Base-by-base conservation (phyloP, 1,139 yeast species). In the Candida dubliniensis region DNA sequence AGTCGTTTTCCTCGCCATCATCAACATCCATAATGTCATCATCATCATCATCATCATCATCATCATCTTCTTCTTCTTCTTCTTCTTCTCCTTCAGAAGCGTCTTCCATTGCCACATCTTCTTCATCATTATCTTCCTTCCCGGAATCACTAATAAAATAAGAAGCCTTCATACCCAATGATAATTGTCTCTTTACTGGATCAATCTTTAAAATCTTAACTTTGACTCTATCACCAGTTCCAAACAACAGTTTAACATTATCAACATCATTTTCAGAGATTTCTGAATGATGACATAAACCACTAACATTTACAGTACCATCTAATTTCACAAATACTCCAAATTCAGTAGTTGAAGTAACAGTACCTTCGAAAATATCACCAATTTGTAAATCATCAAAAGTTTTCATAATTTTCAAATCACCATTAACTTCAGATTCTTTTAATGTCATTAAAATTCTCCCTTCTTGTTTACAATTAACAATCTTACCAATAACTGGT, bases 91-190 rank as follows among this genome's bases (percentile, higher is more conserved):
- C 66, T 15, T 51, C 64, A n/a, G 50, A 61, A 2, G 54, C 61
- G 10, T 57, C 58, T 14, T 48, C 65, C 39, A 57, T 61, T n/a
- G 59, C 67, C 24, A 57, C 66, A 24, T 58, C 68, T 24, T 59
- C 71, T n/a, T 57, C 67, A 27, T 52, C 66, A 34, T 63, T 71
- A 11, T 60, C 69, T 8, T 60, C 66, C 38, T 60, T 65, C 11
- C 58, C 70, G 14, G 62, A 64, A 14, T 61, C 76, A 18, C 64
- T 72, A 18, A 73, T 74, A 64, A 93, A 91, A 66, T 85, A 89
- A 3, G 96, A 87, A 2, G 97, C 97, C 69, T 90, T 93, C 90
- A 91, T 84, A 52, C 98, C 96, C 47, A 91, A 77, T 1, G 96
- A 84, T 37, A 91, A 61, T 60, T 87, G 90, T 51, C 82, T 83